Percentiles rank a stretch among this genome's conserved stretches.
Evolutionary conservation across 495 filamentous ascomycete genomes (phyloP).

Genomic region (Lindgomyces ingoldianus): DNA sequence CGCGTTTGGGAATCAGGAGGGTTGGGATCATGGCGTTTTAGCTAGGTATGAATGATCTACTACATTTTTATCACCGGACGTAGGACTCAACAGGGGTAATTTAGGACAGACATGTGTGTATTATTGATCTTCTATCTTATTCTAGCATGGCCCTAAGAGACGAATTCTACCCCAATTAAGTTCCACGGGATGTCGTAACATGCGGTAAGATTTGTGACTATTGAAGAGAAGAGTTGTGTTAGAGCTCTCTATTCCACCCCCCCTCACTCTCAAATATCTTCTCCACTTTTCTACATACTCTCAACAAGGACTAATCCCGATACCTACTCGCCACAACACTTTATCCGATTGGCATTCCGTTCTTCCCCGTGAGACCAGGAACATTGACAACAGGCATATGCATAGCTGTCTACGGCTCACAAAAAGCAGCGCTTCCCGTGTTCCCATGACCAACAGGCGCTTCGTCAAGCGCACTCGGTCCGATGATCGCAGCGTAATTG

Average conservation of each 20-base stretch:
- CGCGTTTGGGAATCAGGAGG: constrained; percentile 13
- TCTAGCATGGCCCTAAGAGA: too few relatives aligned
- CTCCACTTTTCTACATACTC: constrained; percentile 47
- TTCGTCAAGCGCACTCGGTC: constrained; percentile 53
- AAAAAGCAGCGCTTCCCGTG: constrained; percentile 52
- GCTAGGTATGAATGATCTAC: constrained; percentile 27
- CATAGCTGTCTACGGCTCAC: constrained; percentile 40
- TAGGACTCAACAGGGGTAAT: too few relatives aligned
- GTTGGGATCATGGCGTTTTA: constrained; percentile 29
- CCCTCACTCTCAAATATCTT: constrained; percentile 49
- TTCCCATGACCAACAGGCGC: constrained; percentile 50
- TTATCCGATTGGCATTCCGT: constrained; percentile 54
- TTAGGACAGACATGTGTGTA: background rate
- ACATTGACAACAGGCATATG: constrained; percentile 55
- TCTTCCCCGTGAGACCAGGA: constrained; percentile 52
- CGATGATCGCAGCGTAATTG: constrained; percentile 53
- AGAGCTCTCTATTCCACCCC: constrained; percentile 42
- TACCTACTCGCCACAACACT: constrained; percentile 51
- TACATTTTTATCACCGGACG: too few relatives aligned
- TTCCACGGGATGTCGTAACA: too few relatives aligned
- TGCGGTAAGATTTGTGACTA: too few relatives aligned
- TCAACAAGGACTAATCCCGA: constrained; percentile 50
- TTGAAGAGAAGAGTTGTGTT: too few relatives aligned
- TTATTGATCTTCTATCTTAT: background rate
- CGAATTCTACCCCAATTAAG: too few relatives aligned